Evolutionary conservation across 441 rosid species (phyloP).

Genomic region (Hura crepitans): DNA sequence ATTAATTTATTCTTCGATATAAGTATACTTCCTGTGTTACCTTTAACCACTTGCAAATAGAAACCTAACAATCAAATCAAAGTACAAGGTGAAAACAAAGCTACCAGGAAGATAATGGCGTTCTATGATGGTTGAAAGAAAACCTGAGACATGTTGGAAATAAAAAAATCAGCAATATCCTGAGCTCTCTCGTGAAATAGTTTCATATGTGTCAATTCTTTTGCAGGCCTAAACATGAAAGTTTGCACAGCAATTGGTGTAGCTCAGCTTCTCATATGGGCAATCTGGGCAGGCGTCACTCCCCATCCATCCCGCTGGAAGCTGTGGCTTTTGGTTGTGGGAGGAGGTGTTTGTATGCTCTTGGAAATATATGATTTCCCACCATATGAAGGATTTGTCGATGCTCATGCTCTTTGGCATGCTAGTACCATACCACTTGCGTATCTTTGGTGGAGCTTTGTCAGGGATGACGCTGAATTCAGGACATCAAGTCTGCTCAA

Average conservation of each 20-base stretch:
- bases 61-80: neutral
- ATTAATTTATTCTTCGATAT: slow-evolving; percentile 1
- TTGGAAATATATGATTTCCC: slow-evolving; percentile 87
- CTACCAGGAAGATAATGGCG: neutral
- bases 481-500: slow-evolving; percentile 52
- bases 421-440: slow-evolving; percentile 68
- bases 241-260: slow-evolving; percentile 69
- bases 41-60: neutral
- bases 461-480: slow-evolving; percentile 69
- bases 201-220: slow-evolving; percentile 2
- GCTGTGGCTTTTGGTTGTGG: slow-evolving; percentile 69
- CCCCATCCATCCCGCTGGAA: slow-evolving; percentile 77
- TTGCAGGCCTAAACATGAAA: slow-evolving; percentile 84
- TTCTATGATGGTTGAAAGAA: neutral
- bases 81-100: neutral
- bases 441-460: slow-evolving; percentile 90
- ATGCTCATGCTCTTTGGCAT: slow-evolving; percentile 89
- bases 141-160: neutral
- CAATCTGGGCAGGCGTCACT: slow-evolving; percentile 65
- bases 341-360: slow-evolving; percentile 69
- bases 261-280: slow-evolving; percentile 79
- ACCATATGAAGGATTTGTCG: slow-evolving; percentile 60
- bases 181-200: neutral
- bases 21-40: slow-evolving; percentile 1
- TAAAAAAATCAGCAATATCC: neutral